Conservation (phyloP, 495 filamentous ascomycete genomes). For the Xylaria acuta region DNA sequence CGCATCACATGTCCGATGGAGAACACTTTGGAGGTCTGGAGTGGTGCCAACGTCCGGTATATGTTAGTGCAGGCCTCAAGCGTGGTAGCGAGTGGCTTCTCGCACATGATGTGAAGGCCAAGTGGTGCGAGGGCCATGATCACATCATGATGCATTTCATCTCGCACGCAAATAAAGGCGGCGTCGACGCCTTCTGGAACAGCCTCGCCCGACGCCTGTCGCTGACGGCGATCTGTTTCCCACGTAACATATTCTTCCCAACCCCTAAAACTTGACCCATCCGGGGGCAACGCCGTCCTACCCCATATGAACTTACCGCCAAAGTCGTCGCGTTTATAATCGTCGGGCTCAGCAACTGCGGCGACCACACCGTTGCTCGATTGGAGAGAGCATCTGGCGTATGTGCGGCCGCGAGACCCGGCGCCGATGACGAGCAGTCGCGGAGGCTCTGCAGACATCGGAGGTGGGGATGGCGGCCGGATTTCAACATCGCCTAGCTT, state of each 20-base stretch:
- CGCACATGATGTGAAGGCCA: slow-evolving; percentile 84
- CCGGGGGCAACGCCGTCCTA: slow-evolving; percentile 37
- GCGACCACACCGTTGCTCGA: slow-evolving; percentile 68
- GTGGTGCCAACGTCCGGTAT: slow-evolving; percentile 59
- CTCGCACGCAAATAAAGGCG: slow-evolving; percentile 85
- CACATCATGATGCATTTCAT: slow-evolving; percentile 86
- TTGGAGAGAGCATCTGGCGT: slow-evolving; percentile 68
- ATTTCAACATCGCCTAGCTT: slow-evolving; percentile 25
- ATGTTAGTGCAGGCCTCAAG: slow-evolving; percentile 77
- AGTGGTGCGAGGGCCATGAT: slow-evolving; percentile 71
- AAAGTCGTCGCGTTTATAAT: slow-evolving; percentile 74
- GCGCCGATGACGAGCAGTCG: slow-evolving; percentile 85
- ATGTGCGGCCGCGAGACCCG: slow-evolving; percentile 80
- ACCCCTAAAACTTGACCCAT: slow-evolving; percentile 68
- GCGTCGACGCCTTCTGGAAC: slow-evolving; percentile 71
- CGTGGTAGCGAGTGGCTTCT: slow-evolving; percentile 88
- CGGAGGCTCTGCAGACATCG: slow-evolving; percentile 52
- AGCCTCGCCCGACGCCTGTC: slow-evolving; percentile 45
- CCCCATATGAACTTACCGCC: slow-evolving; percentile 70
- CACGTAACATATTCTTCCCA: slow-evolving; percentile 78
- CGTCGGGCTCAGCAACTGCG: slow-evolving; percentile 82
- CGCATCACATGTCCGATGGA: slow-evolving; percentile 83
- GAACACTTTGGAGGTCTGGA: slow-evolving; percentile 63
- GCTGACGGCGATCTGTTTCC: slow-evolving; percentile 62
- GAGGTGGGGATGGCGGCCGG: slow-evolving; percentile 39